Evolutionary conservation across 2,329 filamentous ascomycete genomes (phyloP), one percentile per base, ranked within the genome.

Genomic region (Sclerotinia trifoliorum): DNA sequence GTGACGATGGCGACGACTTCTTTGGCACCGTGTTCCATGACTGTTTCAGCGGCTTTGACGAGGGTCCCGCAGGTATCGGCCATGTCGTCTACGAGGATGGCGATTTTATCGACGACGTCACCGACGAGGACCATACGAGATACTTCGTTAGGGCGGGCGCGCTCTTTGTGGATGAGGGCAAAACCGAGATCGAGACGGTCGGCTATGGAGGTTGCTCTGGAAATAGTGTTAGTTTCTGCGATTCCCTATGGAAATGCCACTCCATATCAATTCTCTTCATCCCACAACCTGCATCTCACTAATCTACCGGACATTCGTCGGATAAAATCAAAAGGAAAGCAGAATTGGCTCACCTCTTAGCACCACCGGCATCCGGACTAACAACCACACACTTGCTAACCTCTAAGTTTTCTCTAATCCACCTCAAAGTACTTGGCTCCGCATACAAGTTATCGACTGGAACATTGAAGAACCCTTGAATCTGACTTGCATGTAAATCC

Each of bases 11-110:
- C 95, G 71, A 96, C 92, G 49, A 96, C 93, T 77, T 96, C 88
- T 73, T 88, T 88, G 1, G 95, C 94, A 44, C 93, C 92, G 76
- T 97, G 90, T 75, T 92, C 86, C 79, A 94, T 92, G 65, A 98
- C 87, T 0, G 94, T 94, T 68, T 92, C 89, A 21, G 94, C 95
- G 3, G 94, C 95, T 82, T 98, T 98, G 79, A 85, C 87, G 17
- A 91, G 83, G 1, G 93, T 97, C 73, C 93, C 93, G 79, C 94
- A 97, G 5, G 94, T 97, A 78, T 98, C 94, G 44, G 94, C 94
- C 93, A 98, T 97, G 78, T 98, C 94, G 78, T 98, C 94, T 60
- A 99, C 94, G 61, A 99, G 88, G 77, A 99, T 97, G 70, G 94
- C 94, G 42, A 94, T 89, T 82, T 95, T 95, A 81, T 92, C 91